phyloP scores from a whole-genome alignment of 768 basidiomycete genomes.

The Chalciporus piperatus region DNA sequence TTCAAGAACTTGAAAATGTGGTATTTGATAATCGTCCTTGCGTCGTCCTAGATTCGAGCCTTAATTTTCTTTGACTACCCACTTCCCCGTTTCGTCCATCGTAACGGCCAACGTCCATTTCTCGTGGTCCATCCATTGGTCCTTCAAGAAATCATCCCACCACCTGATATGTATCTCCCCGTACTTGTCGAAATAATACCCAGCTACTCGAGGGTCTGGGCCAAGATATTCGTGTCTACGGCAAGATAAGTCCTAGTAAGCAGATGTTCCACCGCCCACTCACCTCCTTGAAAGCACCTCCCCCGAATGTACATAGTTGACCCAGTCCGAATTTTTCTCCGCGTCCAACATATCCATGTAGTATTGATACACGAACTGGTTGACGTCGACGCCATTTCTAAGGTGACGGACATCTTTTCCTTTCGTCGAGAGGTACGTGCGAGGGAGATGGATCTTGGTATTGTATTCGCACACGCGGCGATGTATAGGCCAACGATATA shows the following conservation, averaged over 20 bases:
- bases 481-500: constrained; percentile 40
- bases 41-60: background rate
- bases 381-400: constrained; percentile 34
- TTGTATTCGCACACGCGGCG: constrained; percentile 30
- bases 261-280: background rate
- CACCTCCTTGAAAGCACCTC: constrained; percentile 32
- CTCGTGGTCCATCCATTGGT: constrained; percentile 42
- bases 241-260: background rate
- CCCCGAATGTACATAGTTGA: constrained; percentile 38
- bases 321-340: constrained; percentile 21
- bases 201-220: constrained; percentile 42
- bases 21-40: too few relatives aligned
- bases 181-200: constrained; percentile 35
- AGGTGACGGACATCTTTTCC: constrained; percentile 36
- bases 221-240: constrained; percentile 44
- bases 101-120: constrained; percentile 40
- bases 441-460: constrained; percentile 38
- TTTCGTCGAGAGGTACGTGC: constrained; percentile 35
- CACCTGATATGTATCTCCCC: constrained; percentile 42
- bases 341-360: constrained; percentile 21
- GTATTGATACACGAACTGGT: constrained; percentile 35
- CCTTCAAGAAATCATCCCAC: constrained; percentile 43
- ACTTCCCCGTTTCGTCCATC: constrained; percentile 34
- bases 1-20: background rate
- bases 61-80: constrained; percentile 37